Evolutionary conservation across 129 eudicot genomes (phyloP), one percentile per base, ranked within the genome.

Genomic region (Saposhnikovia divaricata): DNA sequence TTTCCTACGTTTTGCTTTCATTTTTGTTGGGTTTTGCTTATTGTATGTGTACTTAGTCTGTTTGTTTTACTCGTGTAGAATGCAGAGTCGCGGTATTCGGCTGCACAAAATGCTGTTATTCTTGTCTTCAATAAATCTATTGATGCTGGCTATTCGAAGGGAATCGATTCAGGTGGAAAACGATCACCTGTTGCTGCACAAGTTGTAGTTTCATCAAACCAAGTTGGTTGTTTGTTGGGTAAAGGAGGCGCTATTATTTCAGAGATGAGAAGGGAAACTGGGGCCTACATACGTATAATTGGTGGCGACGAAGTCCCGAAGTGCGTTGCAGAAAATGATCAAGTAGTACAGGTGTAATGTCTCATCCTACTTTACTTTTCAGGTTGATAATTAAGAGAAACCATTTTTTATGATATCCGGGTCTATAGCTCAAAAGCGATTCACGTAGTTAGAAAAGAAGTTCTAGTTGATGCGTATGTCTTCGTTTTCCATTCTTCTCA

Each of bases 221-320:
- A 93, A 80, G 87, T 80, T 78, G 98, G 98, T 59, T 91, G 97
- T 85, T 83, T 93, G 70, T 53, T 93, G 85, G 98, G 98, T 18
- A 93, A 89, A 87, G 93, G 93, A 31, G 97, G 98, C 19, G 81
- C 91, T 21, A 88, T 89, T 73, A 83, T 93, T 34, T 77, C 91
- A 23, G 97, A 91, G 74, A 91, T 87, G 88, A 89, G 98, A 84
- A 93, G 86, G 81, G 82, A 46, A 68, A 93, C 95, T n/a, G 93
- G 97, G 72, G 84, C 97, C 84, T 42, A 21, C 72, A 84, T 93
- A 31, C 81, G 82, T 79, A 86, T 93, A 47, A 39, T 89, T 77
- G 84, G 85, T 74, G 91, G 85, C 46, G 79, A 85, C 74, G 79
- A 91, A 71, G 77, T 86, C 61, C 91, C 98, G 1, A 86, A 81